Evolutionary conservation across 805 yeast genomes (phyloP).

Genomic region (Wickerhamiella occidentalis): DNA sequence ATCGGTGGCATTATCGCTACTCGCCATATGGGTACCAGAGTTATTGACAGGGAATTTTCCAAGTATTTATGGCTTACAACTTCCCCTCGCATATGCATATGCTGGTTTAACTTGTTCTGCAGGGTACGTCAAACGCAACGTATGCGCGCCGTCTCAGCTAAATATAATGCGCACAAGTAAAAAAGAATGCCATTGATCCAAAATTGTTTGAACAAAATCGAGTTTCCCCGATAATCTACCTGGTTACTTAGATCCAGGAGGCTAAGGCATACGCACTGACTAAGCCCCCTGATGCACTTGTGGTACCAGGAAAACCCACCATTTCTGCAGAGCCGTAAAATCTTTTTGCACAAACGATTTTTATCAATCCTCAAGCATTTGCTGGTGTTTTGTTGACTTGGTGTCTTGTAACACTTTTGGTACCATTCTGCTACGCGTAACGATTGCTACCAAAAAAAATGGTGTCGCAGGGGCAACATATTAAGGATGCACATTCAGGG

Average conservation of each 20-base stretch:
- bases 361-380: too few species aligned
- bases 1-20: background rate
- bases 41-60: background rate
- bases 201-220: too few species aligned
- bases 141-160: background rate
- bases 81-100: slow-evolving; percentile 3
- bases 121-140: background rate
- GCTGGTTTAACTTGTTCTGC: background rate
- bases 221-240: too few species aligned
- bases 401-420: background rate
- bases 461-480: background rate
- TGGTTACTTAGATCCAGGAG: background rate
- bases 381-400: background rate
- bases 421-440: background rate
- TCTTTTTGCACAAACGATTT: too few species aligned
- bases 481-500: background rate
- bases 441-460: background rate
- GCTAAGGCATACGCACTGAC: background rate
- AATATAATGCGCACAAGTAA: too few species aligned
- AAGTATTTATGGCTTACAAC: slow-evolving; percentile 3
- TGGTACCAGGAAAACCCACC: background rate
- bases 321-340: background rate
- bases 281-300: background rate
- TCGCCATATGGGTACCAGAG: background rate
- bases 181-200: too few species aligned